Percentiles rank a stretch among this genome's conserved stretches.
phyloP scores from a whole-genome alignment of 371 early-diverging fungal species.

The Mortierella sp. region DNA sequence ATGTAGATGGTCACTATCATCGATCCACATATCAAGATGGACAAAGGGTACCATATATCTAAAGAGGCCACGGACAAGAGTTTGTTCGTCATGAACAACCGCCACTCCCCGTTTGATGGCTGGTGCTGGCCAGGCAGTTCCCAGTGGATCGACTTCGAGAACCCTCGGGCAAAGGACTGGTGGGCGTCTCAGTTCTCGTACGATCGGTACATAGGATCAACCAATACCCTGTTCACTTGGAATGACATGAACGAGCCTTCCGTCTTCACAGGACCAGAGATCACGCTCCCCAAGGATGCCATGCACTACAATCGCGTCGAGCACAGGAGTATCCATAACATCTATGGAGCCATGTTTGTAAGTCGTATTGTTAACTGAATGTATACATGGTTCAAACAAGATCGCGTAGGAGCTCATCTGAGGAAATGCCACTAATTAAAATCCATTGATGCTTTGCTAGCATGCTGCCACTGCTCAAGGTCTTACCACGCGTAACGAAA shows the following conservation, averaged over 20 bases:
- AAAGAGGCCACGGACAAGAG: conserved; percentile 82
- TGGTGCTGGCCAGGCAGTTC: conserved; percentile 97
- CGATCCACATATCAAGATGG: conserved; percentile 97
- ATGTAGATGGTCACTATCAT: conserved; percentile 91
- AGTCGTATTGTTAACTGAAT: conserved; percentile 15
- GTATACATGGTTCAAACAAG: too few species aligned
- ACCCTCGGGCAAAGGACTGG: conserved; percentile 84
- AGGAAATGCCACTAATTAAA: neutral
- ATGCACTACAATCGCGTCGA: conserved; percentile 84
- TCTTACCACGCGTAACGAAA: conserved; percentile 64
- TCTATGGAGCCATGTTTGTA: conserved; percentile 83
- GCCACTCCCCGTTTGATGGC: conserved; percentile 79
- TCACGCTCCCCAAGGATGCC: conserved; percentile 93
- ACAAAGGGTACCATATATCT: conserved; percentile 79
- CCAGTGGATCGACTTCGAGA: conserved; percentile 89
- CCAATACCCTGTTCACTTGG: conserved; percentile 86
- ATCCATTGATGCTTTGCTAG: conserved; percentile 27
- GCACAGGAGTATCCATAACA: conserved; percentile 91
- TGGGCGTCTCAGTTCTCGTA: conserved; percentile 83
- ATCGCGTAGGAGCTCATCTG: conserved; percentile 11
- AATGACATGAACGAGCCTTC: conserved; percentile 97
- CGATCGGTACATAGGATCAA: conserved; percentile 80
- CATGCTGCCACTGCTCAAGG: conserved; percentile 71
- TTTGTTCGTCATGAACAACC: conserved; percentile 83
- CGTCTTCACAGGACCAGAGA: conserved; percentile 93